A percentile compares a stretch with the other conserved stretches of the same genome.
These are phyloP conservation scores for Gossypium longicalyx DNA, from an alignment of 345 rosid species.

Conservation along the genomic window DNA sequence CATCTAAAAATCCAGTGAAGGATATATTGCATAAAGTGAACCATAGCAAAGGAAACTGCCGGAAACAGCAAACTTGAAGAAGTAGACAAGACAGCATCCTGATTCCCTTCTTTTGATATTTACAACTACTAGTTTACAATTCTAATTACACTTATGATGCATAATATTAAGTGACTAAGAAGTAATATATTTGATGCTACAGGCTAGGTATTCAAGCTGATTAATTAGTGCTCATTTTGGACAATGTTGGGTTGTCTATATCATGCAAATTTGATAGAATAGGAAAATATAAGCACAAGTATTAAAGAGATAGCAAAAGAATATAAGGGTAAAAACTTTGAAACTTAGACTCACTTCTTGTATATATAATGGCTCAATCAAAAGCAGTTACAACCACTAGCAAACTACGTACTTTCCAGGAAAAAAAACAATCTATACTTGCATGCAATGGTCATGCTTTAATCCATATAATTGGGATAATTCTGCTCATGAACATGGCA, in stretches of 20 bases:
- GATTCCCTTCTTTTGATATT: background rate
- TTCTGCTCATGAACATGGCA: background rate
- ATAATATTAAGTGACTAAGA: background rate
- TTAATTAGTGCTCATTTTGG: background rate
- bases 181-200: background rate
- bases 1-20: conserved; percentile 58
- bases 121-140: background rate
- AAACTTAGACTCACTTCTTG: background rate
- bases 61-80: background rate
- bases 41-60: background rate
- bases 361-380: background rate
- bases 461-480: background rate
- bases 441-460: background rate
- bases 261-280: background rate
- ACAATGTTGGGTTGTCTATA: background rate
- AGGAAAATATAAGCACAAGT: background rate
- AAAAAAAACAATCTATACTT: background rate
- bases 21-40: conserved; percentile 13
- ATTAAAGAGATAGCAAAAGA: background rate
- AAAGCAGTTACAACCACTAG: background rate
- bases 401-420: background rate
- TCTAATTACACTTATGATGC: background rate
- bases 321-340: background rate
- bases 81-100: background rate
- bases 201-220: background rate